These are phyloP conservation scores for Tremella mesenterica DNA, from an alignment of 768 basidiomycete genomes.

Conservation along the genomic window DNA sequence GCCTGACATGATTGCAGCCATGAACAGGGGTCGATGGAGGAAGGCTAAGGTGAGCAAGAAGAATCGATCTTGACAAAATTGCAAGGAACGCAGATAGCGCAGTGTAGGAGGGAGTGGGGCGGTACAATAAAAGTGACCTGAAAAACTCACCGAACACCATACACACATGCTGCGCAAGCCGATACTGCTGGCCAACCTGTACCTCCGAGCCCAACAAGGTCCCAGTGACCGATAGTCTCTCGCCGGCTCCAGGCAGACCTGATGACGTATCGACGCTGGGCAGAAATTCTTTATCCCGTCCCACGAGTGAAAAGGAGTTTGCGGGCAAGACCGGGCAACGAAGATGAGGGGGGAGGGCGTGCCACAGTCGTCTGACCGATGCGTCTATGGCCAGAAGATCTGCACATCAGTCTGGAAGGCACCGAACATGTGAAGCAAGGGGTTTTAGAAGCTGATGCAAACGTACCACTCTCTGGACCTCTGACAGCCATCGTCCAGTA, in stretches of 20 bases:
- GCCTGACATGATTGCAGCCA: background rate
- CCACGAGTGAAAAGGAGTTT: background rate
- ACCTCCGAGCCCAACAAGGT: too few species aligned
- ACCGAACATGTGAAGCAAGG: too few species aligned
- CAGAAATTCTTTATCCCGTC: background rate
- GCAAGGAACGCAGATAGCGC: too few species aligned
- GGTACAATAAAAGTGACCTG: background rate
- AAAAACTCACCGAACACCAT: background rate
- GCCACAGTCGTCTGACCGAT: background rate
- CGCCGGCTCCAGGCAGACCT: too few species aligned
- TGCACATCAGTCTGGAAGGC: background rate
- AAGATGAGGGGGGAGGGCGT: background rate
- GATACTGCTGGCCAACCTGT: too few species aligned
- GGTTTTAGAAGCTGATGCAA: too few species aligned
- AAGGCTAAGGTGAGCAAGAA: background rate
- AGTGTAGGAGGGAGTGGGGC: too few species aligned
- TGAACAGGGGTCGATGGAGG: background rate
- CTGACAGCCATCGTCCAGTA: background rate
- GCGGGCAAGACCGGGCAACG: background rate
- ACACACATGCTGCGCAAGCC: background rate
- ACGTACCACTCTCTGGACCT: background rate
- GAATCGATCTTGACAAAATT: too few species aligned
- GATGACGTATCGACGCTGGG: too few species aligned
- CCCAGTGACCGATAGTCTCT: too few species aligned
- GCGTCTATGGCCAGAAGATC: background rate